Percentiles rank a stretch among this genome's conserved stretches.
These are phyloP conservation scores for Dillenia suffruticosa DNA, from an alignment of 164 flowering plant genomes.

Conservation along the genomic window DNA sequence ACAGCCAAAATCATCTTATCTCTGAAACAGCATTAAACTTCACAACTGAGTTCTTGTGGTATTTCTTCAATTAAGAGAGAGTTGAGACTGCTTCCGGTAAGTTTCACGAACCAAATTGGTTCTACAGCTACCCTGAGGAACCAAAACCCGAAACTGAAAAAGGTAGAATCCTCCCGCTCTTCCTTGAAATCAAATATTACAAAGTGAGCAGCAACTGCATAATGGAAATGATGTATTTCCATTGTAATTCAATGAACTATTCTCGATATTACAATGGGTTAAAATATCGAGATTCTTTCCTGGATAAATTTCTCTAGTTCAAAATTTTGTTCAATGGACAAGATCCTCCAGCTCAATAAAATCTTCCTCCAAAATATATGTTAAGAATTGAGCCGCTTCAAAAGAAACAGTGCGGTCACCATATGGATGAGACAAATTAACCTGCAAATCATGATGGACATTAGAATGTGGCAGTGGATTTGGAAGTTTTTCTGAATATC, in stretches of 20 bases:
- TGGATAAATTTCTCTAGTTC: no score
- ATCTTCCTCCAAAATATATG: slow-evolving; percentile 12
- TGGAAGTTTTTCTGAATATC: not conserved
- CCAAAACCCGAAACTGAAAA: slow-evolving; percentile 7
- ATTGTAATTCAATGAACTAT: no score
- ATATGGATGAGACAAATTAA: slow-evolving; percentile 1
- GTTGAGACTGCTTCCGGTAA: no score
- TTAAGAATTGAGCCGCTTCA: slow-evolving; percentile 3
- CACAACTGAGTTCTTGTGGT: no score
- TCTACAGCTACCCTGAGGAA: slow-evolving; percentile 4
- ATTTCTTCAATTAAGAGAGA: no score
- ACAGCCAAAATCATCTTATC: no score
- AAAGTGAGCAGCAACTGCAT: not conserved
- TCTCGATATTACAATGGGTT: no score
- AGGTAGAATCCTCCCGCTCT: slow-evolving; percentile 12
- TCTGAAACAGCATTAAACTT: no score
- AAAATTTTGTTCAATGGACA: slow-evolving; percentile 1
- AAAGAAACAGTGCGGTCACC: not conserved
- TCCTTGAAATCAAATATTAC: slow-evolving; percentile 5
- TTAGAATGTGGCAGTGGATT: not conserved
- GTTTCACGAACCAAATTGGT: no score
- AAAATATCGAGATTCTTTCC: no score
- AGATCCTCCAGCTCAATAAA: slow-evolving; percentile 19
- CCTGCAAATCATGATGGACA: slow-evolving; percentile 11
- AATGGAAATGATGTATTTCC: no score